phyloP scores from a whole-genome alignment of 2,329 filamentous ascomycete genomes.

The Neoarthrinium moseri region DNA sequence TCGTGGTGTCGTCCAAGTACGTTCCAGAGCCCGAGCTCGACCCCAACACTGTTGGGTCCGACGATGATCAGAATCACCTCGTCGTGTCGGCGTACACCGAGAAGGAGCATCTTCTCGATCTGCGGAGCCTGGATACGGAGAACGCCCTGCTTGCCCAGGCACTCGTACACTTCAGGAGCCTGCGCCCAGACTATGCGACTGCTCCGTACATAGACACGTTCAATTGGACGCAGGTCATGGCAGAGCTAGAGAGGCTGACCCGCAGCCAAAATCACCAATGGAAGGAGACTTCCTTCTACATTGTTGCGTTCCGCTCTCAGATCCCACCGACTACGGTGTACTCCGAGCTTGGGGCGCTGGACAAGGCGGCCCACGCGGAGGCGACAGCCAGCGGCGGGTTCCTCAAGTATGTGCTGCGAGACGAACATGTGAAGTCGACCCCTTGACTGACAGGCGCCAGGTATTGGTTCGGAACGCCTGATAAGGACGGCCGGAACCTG shows the following conservation, averaged over 20 bases:
- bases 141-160: constrained; percentile 71
- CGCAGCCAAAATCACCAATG: constrained; percentile 49
- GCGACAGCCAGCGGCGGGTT: constrained; percentile 78
- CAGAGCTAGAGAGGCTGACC: constrained; percentile 53
- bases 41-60: neutral
- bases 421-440: constrained; percentile 16
- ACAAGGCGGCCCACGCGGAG: constrained; percentile 77
- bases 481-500: constrained; percentile 70
- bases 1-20: neutral
- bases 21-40: neutral
- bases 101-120: constrained; percentile 68
- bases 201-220: constrained; percentile 71
- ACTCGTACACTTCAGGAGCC: constrained; percentile 61
- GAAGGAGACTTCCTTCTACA: constrained; percentile 69
- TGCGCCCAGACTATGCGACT: constrained; percentile 72
- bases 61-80: constrained; percentile 38
- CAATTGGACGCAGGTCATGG: constrained; percentile 70
- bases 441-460: constrained; percentile 33
- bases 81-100: constrained; percentile 76
- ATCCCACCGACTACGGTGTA: constrained; percentile 68
- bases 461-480: constrained; percentile 84
- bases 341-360: constrained; percentile 67
- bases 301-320: constrained; percentile 78
- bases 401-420: constrained; percentile 60
- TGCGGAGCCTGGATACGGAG: constrained; percentile 63